phyloP scores from a whole-genome alignment of 2,329 filamentous ascomycete genomes.

The Eutypa lata region DNA sequence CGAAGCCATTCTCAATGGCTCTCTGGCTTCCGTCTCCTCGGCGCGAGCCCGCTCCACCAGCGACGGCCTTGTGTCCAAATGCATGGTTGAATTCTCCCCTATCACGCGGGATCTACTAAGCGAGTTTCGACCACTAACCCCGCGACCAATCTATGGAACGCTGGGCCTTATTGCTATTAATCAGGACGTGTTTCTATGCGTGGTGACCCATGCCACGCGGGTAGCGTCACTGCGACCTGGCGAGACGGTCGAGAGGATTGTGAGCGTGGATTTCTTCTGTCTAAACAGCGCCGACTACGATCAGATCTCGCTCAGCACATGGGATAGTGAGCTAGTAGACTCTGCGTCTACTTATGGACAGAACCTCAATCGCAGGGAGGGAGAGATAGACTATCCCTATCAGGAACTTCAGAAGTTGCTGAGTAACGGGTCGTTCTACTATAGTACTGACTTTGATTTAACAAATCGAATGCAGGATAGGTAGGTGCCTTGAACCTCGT shows the following conservation, averaged over 20 bases:
- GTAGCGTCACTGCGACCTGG: conserved; percentile 82
- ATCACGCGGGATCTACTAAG: conserved; percentile 63
- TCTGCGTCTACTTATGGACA: conserved; percentile 46
- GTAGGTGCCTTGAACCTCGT: conserved; percentile 34
- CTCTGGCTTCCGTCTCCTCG: conserved; percentile 50
- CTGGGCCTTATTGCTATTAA: conserved; percentile 82
- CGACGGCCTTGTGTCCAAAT: conserved; percentile 54
- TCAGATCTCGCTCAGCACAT: conserved; percentile 58
- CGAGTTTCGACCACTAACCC: conserved; percentile 74
- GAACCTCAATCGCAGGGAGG: conserved; percentile 62
- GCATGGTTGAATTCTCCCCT: conserved; percentile 84
- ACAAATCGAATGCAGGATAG: conserved; percentile 91
- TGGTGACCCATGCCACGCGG: conserved; percentile 75
- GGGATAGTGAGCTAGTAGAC: conserved; percentile 48
- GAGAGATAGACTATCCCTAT: conserved; percentile 80
- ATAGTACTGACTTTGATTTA: conserved; percentile 96
- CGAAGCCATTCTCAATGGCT: conserved; percentile 58
- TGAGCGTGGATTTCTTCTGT: conserved; percentile 88
- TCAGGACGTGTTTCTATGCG: conserved; percentile 84
- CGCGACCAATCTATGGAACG: conserved; percentile 76
- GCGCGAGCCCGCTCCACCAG: conserved; percentile 40
- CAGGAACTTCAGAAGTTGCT: conserved; percentile 87
- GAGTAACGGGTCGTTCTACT: conserved; percentile 93
- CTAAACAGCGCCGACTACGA: conserved; percentile 86
- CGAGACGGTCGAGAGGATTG: conserved; percentile 85